Percentiles rank a stretch among this genome's conserved stretches.
Conservation (phyloP, 495 filamentous ascomycete genomes). For the Hypoxylon perforatum region DNA sequence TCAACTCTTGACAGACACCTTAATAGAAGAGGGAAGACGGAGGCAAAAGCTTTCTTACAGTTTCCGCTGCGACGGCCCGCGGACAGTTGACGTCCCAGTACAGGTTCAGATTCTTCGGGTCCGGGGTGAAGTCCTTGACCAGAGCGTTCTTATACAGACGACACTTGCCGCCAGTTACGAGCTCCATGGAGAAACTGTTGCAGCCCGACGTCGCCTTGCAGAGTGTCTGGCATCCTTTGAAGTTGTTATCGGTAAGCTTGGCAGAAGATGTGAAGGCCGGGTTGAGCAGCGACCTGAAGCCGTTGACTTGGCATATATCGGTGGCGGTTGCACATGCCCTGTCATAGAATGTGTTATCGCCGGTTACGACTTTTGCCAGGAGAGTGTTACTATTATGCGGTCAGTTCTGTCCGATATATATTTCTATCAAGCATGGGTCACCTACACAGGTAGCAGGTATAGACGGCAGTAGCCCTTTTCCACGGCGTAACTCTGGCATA, state of each 20-base stretch:
- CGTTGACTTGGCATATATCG: constrained; percentile 19
- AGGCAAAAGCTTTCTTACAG: no score
- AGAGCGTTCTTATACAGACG: constrained; percentile 20
- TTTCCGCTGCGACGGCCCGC: not conserved
- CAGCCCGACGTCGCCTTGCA: constrained; percentile 18
- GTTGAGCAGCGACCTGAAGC: constrained; percentile 5
- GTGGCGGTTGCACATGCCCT: constrained; percentile 13
- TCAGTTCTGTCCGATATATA: not conserved
- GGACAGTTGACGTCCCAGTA: constrained; percentile 25
- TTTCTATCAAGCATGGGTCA: not conserved
- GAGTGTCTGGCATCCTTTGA: constrained; percentile 18
- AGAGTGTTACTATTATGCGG: constrained; percentile 1
- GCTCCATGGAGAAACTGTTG: constrained; percentile 17
- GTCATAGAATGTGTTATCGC: constrained; percentile 19
- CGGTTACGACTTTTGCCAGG: not conserved
- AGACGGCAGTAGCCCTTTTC: constrained; percentile 18
- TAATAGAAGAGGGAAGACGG: not conserved
- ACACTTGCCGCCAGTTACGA: constrained; percentile 20
- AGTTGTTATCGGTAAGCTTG: constrained; percentile 15
- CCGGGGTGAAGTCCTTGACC: constrained; percentile 20
- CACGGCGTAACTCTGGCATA: constrained; percentile 20
- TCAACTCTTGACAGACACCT: not conserved
- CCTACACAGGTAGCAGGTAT: constrained; percentile 19
- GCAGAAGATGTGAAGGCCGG: constrained; percentile 12
- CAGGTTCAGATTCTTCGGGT: constrained; percentile 14